Conservation (phyloP, 73 alveolate species). For the Paramecium pentaurelia region DNA sequence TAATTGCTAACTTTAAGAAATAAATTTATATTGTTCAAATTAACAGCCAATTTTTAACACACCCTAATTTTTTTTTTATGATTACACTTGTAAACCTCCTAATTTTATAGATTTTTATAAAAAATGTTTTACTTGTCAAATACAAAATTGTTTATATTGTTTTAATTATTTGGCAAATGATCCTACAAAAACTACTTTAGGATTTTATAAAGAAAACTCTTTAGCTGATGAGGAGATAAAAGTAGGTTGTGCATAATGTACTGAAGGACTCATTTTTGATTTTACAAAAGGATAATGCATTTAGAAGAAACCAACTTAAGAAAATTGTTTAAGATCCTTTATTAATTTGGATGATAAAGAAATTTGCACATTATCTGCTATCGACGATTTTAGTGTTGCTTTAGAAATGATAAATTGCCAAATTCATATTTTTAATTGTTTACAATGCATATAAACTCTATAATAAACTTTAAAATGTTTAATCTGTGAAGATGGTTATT, state of each 20-base stretch:
- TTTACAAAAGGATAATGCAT: neutral
- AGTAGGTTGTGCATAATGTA: neutral
- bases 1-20: neutral
- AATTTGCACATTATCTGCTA: neutral
- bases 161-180: neutral
- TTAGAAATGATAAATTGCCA: neutral
- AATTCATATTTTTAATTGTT: neutral
- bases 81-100: neutral
- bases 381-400: neutral
- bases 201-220: neutral
- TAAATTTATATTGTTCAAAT: neutral
- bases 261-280: neutral
- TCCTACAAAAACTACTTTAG: neutral
- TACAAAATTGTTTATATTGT: neutral
- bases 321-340: neutral
- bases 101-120: too few species aligned
- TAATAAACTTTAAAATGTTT: neutral
- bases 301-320: neutral
- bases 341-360: neutral
- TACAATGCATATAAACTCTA: neutral
- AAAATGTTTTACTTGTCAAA: neutral
- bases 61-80: too few species aligned
- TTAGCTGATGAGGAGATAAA: neutral
- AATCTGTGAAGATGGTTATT: neutral
- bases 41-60: too few species aligned